A percentile compares a stretch with the other conserved stretches of the same genome.
Evolutionary conservation across 2,329 filamentous ascomycete genomes (phyloP).

Genomic region (Alternaria atra): DNA sequence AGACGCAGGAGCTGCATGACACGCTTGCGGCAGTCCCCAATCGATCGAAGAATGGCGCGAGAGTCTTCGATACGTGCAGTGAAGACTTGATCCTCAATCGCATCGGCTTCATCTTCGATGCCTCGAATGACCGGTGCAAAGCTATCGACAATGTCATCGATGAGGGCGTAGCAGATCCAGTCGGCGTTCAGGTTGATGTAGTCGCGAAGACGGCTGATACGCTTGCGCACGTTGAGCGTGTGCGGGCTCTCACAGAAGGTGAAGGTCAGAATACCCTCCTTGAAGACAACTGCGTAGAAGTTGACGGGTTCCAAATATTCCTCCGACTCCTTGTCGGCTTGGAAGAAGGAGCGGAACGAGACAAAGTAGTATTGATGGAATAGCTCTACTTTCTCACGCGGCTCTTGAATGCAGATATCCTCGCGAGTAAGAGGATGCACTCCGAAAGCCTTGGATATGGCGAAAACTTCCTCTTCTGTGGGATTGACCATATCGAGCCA

Average conservation of each 20-base stretch:
- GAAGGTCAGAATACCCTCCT: constrained; percentile 93
- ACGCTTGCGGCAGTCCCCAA: constrained; percentile 91
- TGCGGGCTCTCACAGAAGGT: constrained; percentile 90
- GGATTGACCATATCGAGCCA: constrained; percentile 96
- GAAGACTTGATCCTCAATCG: constrained; percentile 95
- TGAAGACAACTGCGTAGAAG: constrained; percentile 95
- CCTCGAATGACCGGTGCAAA: constrained; percentile 90
- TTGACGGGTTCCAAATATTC: constrained; percentile 94
- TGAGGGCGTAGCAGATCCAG: constrained; percentile 98
- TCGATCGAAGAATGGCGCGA: constrained; percentile 82
- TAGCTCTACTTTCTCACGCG: constrained; percentile 96
- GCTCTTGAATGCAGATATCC: constrained; percentile 94
- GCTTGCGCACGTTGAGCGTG: constrained; percentile 85
- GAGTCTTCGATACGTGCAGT: constrained; percentile 91
- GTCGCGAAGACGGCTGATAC: constrained; percentile 91
- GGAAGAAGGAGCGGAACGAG: constrained; percentile 92
- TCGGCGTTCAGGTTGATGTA: constrained; percentile 94
- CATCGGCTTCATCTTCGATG: constrained; percentile 87
- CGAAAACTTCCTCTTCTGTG: constrained; percentile 85
- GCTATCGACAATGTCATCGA: constrained; percentile 97
- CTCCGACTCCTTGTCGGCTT: constrained; percentile 78
- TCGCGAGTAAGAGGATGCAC: constrained; percentile 96
- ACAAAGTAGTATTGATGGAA: constrained; percentile 99
- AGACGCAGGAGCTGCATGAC: constrained; percentile 93
- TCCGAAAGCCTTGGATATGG: constrained; percentile 91